phyloP scores from a whole-genome alignment of 148 eudicot species.

The Cornus florida region DNA sequence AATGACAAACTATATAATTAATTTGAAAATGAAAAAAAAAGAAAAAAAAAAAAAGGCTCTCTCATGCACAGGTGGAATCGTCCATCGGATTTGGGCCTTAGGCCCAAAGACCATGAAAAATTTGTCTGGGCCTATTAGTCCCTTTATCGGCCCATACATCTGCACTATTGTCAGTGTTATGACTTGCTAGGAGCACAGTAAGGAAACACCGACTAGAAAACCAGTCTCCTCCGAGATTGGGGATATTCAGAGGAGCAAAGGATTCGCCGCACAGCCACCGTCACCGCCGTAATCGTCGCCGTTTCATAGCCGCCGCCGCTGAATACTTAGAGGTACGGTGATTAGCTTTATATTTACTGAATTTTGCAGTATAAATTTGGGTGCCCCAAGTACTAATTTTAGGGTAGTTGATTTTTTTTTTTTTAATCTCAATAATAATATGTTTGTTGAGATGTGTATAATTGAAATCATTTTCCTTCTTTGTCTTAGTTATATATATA shows the following conservation, averaged over 20 bases:
- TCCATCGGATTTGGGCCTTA: no score
- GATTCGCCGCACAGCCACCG: background rate
- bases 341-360: background rate
- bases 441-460: background rate
- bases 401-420: background rate
- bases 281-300: background rate
- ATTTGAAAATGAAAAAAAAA: no score
- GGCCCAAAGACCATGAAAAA: no score
- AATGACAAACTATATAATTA: no score
- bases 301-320: background rate
- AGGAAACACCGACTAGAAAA: background rate
- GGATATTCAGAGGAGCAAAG: background rate
- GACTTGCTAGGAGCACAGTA: background rate
- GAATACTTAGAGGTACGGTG: background rate
- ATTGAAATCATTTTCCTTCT: background rate
- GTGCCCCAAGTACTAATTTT: background rate
- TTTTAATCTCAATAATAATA: background rate
- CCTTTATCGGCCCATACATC: no score
- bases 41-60: no score
- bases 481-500: no score
- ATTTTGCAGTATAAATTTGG: background rate
- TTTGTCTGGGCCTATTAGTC: no score
- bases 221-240: background rate
- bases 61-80: no score
- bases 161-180: no score